Base-by-base conservation (phyloP, 192 early-diverging fungal genomes). In the Fimicolochytrium jonesii region DNA sequence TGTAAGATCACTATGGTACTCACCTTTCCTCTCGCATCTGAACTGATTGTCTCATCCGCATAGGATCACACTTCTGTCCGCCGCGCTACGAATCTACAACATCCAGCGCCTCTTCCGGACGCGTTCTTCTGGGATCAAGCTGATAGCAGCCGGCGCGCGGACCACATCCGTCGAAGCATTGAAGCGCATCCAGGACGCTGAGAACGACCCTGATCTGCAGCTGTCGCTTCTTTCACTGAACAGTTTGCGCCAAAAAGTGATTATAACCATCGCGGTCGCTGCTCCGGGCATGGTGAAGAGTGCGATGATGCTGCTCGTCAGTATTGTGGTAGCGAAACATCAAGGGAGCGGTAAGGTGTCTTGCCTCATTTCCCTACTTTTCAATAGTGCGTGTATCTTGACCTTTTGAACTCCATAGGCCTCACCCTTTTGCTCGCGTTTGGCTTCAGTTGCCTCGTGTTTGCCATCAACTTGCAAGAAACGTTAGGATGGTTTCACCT, bases 391-490 rank as follows among this genome's bases (percentile, higher is more conserved):
- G 41, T 15, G 13, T 9, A 15, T 13, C 7, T n/a, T 26, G 5
- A 13, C 17, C 28, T 9, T 36, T 26, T 18, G 7, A 22, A 4
- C 13, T 1, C 17, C 56, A 61, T 4, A 51, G 52, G 37, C 55
- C 34, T 55, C 11, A 31, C 52, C 4, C 62, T 64, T 17, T 26
- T 52, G 11, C 20, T 43, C 25, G 29, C 62, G 4, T 64, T 64
- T 44, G 62, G 62, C 13, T 64, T 64, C 37, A 64, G 55, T 29
- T 35, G 34, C 18, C 26, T 64, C 3, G 41, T 64, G 50, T 64
- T 64, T 34, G 33, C 62, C 18, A 32, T 30, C 52, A 31, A 43
- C 37, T 18, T 39, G 17, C 47, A 64, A 37, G 60, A 64, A 22
- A 28, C 34, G 15, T 30, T 39, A 7, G 49, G 49, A 7, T 64